Percentiles rank a stretch among this genome's conserved stretches.
phyloP scores from a whole-genome alignment of 2,329 filamentous ascomycete species.

The Botrytis pseudocinerea region DNA sequence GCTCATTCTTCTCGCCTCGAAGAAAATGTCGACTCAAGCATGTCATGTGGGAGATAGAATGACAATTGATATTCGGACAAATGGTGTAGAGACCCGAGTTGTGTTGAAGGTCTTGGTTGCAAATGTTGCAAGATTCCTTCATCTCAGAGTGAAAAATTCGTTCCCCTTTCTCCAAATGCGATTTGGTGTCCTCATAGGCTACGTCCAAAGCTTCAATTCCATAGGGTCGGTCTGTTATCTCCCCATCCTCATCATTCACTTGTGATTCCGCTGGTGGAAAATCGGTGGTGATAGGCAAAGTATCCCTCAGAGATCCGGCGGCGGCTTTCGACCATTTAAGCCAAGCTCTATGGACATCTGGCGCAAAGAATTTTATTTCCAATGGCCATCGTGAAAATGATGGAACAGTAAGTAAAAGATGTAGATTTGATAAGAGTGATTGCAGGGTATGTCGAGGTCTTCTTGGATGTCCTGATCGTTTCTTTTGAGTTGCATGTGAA shows the following conservation, averaged over 20 bases:
- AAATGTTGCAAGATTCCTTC: constrained; percentile 57
- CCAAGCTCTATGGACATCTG: constrained; percentile 72
- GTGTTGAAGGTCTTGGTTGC: constrained; percentile 48
- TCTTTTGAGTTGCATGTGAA: constrained; percentile 51
- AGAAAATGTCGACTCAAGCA: constrained; percentile 60
- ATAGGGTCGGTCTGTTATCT: constrained; percentile 25
- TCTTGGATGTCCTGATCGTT: constrained; percentile 55
- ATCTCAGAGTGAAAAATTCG: constrained; percentile 57
- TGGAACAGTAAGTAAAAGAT: constrained; percentile 73
- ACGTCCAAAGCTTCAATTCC: constrained; percentile 57
- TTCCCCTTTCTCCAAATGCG: constrained; percentile 57
- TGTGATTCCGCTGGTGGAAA: constrained; percentile 27
- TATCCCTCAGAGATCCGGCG: constrained; percentile 28
- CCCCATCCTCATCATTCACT: not conserved
- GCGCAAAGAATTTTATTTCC: constrained; percentile 73
- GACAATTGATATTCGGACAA: constrained; percentile 55
- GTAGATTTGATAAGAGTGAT: constrained; percentile 75
- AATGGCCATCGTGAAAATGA: constrained; percentile 86
- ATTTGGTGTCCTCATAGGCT: constrained; percentile 55
- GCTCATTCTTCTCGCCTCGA: constrained; percentile 39
- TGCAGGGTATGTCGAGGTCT: constrained; percentile 61
- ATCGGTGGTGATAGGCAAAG: constrained; percentile 33
- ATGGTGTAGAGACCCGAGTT: constrained; percentile 56
- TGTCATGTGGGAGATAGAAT: constrained; percentile 58
- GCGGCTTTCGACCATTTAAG: constrained; percentile 49